Conservation (phyloP, 225 moss, liverwort and hornwort genomes). For the Marchantia paleacea region DNA sequence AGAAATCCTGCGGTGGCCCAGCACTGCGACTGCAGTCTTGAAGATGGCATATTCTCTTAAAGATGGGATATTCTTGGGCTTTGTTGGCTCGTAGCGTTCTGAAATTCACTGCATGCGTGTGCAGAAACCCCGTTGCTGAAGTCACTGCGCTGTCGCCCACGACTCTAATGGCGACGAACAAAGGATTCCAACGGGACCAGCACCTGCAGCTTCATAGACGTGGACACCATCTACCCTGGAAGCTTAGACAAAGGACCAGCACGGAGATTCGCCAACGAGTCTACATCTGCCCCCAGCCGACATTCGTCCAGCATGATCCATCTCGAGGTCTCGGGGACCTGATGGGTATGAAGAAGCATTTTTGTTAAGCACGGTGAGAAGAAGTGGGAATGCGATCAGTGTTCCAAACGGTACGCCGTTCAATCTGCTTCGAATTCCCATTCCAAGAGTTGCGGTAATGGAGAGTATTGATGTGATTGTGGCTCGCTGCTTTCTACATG, state of each 20-base stretch:
- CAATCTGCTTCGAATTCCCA: conserved; percentile 99
- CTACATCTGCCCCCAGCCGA: conserved; percentile 97
- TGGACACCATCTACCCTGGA: conserved; percentile 99
- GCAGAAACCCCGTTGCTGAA: conserved; percentile 89
- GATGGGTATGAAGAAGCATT: conserved; percentile 99
- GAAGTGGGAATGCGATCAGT: conserved; percentile 99
- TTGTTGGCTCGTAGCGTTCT: neutral
- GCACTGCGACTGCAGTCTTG: no score
- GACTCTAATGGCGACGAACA: conserved; percentile 99
- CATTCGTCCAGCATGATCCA: conserved; percentile 99
- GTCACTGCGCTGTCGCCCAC: conserved; percentile 97
- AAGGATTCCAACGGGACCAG: conserved; percentile 99
- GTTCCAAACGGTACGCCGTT: conserved; percentile 98
- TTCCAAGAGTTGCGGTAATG: conserved; percentile 98
- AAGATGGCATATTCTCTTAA: no score
- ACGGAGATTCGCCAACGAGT: conserved; percentile 99
- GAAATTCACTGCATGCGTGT: neutral
- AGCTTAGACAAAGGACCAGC: conserved; percentile 98
- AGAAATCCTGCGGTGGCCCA: no score
- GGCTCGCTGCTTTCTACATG: conserved; percentile 97
- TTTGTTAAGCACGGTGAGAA: conserved; percentile 99
- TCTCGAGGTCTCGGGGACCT: conserved; percentile 98
- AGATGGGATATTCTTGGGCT: neutral
- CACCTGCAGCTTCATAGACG: conserved; percentile 98
- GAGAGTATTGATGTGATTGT: conserved; percentile 99